Evolutionary conservation across 176 grass and related monocot species (phyloP).

Genomic region (Musa troglodytarum): DNA sequence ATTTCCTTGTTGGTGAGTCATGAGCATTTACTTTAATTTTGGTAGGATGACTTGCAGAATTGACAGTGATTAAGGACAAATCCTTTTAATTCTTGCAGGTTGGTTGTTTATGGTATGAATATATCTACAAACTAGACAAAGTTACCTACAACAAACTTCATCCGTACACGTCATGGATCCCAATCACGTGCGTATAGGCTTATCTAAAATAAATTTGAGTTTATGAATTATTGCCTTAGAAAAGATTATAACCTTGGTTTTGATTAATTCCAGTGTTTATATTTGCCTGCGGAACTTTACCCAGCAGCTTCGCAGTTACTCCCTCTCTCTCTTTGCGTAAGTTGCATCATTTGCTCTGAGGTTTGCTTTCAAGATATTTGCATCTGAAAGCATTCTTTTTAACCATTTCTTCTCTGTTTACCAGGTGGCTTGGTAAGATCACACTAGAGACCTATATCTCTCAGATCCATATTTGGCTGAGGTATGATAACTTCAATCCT

Average conservation of each 20-base stretch:
- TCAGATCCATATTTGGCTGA: constrained; percentile 23
- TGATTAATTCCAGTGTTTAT: constrained; percentile 8
- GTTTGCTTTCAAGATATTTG: background rate
- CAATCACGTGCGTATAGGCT: constrained; percentile 16
- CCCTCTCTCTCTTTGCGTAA: constrained; percentile 17
- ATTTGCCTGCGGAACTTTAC: constrained; percentile 23
- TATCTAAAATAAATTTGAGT: background rate
- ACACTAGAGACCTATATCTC: constrained; percentile 24
- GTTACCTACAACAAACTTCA: constrained; percentile 13
- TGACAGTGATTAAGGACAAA: background rate
- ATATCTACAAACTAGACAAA: constrained; percentile 23
- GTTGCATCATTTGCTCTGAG: background rate
- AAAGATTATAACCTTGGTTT: constrained; percentile 1
- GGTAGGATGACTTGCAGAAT: background rate
- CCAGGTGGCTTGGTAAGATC: constrained; percentile 16
- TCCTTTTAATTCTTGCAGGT: constrained; percentile 8
- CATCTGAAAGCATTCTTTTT: background rate
- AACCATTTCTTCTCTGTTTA: constrained; percentile 3
- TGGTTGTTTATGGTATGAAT: constrained; percentile 21
- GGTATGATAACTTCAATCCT: constrained; percentile 7
- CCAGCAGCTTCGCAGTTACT: constrained; percentile 15
- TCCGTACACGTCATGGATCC: constrained; percentile 22
- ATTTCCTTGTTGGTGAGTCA: constrained; percentile 13
- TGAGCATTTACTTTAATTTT: background rate
- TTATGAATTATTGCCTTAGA: background rate